phyloP scores from a whole-genome alignment of 1,284 basidiomycete genomes.

The Amylostereum chailletii region DNA sequence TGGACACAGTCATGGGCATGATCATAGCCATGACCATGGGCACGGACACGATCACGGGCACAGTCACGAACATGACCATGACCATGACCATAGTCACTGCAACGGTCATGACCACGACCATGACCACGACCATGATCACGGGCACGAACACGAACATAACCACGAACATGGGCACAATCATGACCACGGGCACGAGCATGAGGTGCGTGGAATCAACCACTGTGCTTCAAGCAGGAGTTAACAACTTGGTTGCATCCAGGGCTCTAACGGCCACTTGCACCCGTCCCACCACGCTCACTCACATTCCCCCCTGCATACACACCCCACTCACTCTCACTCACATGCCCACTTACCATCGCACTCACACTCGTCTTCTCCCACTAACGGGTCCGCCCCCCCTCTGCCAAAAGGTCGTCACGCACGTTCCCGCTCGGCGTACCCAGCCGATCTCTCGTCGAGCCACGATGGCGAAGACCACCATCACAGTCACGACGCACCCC shows the following conservation, averaged over 20 bases:
- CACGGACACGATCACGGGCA: slow-evolving; percentile 30
- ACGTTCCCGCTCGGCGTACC: slow-evolving; percentile 7
- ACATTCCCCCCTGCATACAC: slow-evolving; percentile 4
- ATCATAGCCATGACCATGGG: slow-evolving; percentile 17
- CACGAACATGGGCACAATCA: slow-evolving; percentile 1
- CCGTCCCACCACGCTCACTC: slow-evolving; percentile 16
- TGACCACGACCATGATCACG: background rate
- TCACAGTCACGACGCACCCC: slow-evolving; percentile 3
- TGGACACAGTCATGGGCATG: slow-evolving; percentile 21
- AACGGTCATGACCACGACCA: slow-evolving; percentile 14
- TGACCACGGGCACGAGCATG: slow-evolving; percentile 2
- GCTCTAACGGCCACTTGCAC: background rate
- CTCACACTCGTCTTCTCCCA: slow-evolving; percentile 24
- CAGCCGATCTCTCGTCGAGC: slow-evolving; percentile 4
- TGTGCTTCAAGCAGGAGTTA: background rate
- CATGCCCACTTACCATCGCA: slow-evolving; percentile 28
- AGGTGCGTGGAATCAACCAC: background rate
- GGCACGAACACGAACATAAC: slow-evolving; percentile 1
- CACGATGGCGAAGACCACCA: slow-evolving; percentile 14
- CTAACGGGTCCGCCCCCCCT: background rate
- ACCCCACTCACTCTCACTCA: slow-evolving; percentile 5
- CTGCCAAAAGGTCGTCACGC: slow-evolving; percentile 1
- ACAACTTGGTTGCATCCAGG: too few species aligned
- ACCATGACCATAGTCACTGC: slow-evolving; percentile 22
- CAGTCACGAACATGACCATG: slow-evolving; percentile 14